These are phyloP conservation scores for Fusarium acutatum DNA, from an alignment of 2,329 filamentous ascomycete species.

Conservation along the genomic window DNA sequence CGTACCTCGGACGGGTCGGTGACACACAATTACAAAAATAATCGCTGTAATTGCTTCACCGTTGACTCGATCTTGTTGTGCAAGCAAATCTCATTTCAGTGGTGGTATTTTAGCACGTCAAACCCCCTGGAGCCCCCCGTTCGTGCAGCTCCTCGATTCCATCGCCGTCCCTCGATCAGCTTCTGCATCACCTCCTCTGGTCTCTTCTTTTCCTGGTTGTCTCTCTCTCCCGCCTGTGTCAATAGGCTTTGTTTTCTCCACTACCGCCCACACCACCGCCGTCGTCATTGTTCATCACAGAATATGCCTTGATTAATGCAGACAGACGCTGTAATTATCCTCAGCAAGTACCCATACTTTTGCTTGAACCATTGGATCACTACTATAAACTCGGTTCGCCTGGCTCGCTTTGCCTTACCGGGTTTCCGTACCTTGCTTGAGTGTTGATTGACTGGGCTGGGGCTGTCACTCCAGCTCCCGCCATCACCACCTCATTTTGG, in stretches of 20 bases:
- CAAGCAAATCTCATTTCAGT: slow-evolving; percentile 5
- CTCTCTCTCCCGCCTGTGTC: slow-evolving; percentile 8
- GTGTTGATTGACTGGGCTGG: not conserved
- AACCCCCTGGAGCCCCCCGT: slow-evolving; percentile 12
- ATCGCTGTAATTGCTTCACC: not conserved
- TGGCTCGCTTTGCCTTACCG: slow-evolving; percentile 13
- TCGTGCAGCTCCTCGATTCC: slow-evolving; percentile 26
- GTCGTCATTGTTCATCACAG: slow-evolving; percentile 11
- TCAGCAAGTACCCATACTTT: not conserved
- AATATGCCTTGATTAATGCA: not conserved
- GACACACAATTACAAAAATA: slow-evolving; percentile 8
- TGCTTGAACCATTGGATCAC: not conserved
- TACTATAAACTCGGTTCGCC: not conserved
- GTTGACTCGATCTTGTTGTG: slow-evolving; percentile 11
- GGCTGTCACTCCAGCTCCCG: slow-evolving; percentile 26
- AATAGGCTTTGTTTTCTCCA: slow-evolving; percentile 20
- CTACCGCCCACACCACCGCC: slow-evolving; percentile 24
- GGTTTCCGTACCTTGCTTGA: not conserved
- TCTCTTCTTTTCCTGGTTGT: slow-evolving; percentile 9
- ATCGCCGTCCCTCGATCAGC: slow-evolving; percentile 1
- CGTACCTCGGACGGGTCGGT: slow-evolving; percentile 22
- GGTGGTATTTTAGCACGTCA: slow-evolving; percentile 19
- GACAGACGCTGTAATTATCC: not conserved
- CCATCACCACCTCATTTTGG: slow-evolving; percentile 27
- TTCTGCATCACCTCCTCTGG: slow-evolving; percentile 27